Percentiles rank a stretch among this genome's conserved stretches.
These are phyloP conservation scores for Metschnikowia continentalis DNA, from an alignment of 805 yeast genomes.

Conservation along the genomic window DNA sequence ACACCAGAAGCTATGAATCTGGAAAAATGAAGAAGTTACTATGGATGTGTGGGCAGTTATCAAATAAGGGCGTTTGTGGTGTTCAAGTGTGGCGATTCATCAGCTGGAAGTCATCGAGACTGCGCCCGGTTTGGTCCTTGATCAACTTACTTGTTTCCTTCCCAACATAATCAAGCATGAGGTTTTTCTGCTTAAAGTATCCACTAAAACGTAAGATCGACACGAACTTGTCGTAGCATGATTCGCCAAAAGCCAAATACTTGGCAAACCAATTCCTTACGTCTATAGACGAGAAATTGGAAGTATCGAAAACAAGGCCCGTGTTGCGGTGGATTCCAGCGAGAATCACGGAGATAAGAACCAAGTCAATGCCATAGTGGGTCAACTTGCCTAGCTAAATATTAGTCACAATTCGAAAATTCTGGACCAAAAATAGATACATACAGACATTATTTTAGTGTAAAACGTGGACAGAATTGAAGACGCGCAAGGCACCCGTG, in stretches of 20 bases:
- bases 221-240: constrained; percentile 48
- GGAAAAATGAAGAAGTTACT: not conserved
- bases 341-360: constrained; percentile 71
- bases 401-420: constrained; percentile 3
- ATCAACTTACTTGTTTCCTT: constrained; percentile 21
- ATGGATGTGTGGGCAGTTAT: not conserved
- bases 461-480: not conserved
- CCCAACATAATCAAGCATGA: constrained; percentile 32
- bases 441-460: constrained; percentile 5
- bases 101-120: constrained; percentile 18
- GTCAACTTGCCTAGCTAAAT: constrained; percentile 55
- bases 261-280: constrained; percentile 47
- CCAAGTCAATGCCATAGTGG: constrained; percentile 74
- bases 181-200: constrained; percentile 45
- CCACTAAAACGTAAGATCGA: constrained; percentile 44
- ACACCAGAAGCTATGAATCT: not conserved
- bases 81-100: no score
- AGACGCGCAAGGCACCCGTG: not conserved
- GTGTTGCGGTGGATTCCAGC: constrained; percentile 86
- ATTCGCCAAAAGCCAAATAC: constrained; percentile 59
- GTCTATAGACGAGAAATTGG: constrained; percentile 44
- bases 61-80: no score
- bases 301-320: constrained; percentile 59
- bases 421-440: not conserved
- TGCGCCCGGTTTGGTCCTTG: constrained; percentile 23